Percentiles rank a stretch among this genome's conserved stretches.
Evolutionary conservation across 495 filamentous ascomycete genomes (phyloP).

Genomic region (Lineolata rhizophorae): DNA sequence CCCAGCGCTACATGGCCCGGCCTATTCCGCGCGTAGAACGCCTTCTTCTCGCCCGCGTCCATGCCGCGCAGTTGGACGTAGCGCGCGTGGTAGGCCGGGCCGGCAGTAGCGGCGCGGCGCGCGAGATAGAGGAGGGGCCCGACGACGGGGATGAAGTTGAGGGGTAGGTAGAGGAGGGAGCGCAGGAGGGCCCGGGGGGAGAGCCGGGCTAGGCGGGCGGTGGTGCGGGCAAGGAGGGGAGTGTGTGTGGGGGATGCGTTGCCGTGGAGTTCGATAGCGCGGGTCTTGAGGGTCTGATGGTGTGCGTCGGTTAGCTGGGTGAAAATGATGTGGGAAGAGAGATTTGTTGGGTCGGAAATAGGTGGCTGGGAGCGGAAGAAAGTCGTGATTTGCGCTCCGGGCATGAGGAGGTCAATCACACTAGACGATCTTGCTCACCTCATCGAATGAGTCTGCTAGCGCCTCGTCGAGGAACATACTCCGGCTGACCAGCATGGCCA

Average conservation of each 20-base stretch:
- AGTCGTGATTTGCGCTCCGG: too few relatives aligned
- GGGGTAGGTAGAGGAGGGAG: slow-evolving; percentile 57
- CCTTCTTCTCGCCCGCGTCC: slow-evolving; percentile 32
- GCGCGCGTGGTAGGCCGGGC: slow-evolving; percentile 29
- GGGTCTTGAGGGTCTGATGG: too few relatives aligned
- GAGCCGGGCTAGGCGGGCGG: too few relatives aligned
- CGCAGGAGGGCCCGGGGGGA: slow-evolving; percentile 41
- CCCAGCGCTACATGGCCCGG: slow-evolving; percentile 57
- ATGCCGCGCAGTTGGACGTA: slow-evolving; percentile 87
- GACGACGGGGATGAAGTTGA: slow-evolving; percentile 81
- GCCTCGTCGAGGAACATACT: slow-evolving; percentile 60
- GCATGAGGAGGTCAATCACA: slow-evolving; percentile 31
- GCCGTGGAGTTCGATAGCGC: too few relatives aligned
- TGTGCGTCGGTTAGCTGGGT: too few relatives aligned
- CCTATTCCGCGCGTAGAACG: slow-evolving; percentile 39
- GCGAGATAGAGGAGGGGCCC: slow-evolving; percentile 63
- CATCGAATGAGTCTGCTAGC: slow-evolving; percentile 81
- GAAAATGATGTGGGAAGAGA: too few relatives aligned
- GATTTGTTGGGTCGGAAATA: too few relatives aligned
- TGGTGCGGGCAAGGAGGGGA: too few relatives aligned
- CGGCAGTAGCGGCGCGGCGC: slow-evolving; percentile 41
- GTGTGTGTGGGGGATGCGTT: too few relatives aligned
- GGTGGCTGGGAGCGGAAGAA: too few relatives aligned
- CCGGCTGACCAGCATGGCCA: slow-evolving; percentile 52
- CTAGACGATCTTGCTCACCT: slow-evolving; percentile 33